These are phyloP conservation scores for Verticillium isaacii DNA, from an alignment of 2,329 filamentous ascomycete species.

Conservation along the genomic window DNA sequence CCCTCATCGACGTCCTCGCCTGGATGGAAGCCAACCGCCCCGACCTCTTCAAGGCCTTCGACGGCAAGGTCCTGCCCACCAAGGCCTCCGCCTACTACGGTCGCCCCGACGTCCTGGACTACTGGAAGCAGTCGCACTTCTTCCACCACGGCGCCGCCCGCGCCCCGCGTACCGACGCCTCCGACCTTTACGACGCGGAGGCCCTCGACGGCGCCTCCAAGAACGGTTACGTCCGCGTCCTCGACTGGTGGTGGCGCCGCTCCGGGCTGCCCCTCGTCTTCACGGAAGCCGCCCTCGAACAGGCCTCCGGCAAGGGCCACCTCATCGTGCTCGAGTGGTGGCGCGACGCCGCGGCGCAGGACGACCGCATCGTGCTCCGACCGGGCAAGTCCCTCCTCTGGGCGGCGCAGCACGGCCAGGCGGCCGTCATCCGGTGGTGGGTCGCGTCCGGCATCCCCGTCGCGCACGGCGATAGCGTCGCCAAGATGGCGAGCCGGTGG, in stretches of 20 bases:
- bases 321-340: conserved; percentile 91
- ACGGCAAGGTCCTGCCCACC: conserved; percentile 78
- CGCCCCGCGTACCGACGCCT: neutral
- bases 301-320: conserved; percentile 79
- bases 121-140: conserved; percentile 80
- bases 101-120: conserved; percentile 78
- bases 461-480: conserved; percentile 74
- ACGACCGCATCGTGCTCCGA: conserved; percentile 60
- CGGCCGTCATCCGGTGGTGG: conserved; percentile 82
- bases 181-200: conserved; percentile 62
- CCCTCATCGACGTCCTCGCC: conserved; percentile 70
- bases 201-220: conserved; percentile 84
- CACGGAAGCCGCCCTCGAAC: conserved; percentile 81
- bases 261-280: conserved; percentile 75
- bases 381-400: conserved; percentile 80
- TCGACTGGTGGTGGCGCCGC: conserved; percentile 89
- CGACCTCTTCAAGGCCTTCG: conserved; percentile 80
- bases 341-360: conserved; percentile 63
- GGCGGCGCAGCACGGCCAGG: conserved; percentile 77
- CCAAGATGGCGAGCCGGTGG: conserved; percentile 78
- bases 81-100: conserved; percentile 87
- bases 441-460: conserved; percentile 74
- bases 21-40: conserved; percentile 58
- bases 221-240: conserved; percentile 76
- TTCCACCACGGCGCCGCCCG: conserved; percentile 52